A percentile compares a stretch with the other conserved stretches of the same genome.
Evolutionary conservation across 192 early-diverging fungal genomes (phyloP).

Genomic region (Podila epicladia): DNA sequence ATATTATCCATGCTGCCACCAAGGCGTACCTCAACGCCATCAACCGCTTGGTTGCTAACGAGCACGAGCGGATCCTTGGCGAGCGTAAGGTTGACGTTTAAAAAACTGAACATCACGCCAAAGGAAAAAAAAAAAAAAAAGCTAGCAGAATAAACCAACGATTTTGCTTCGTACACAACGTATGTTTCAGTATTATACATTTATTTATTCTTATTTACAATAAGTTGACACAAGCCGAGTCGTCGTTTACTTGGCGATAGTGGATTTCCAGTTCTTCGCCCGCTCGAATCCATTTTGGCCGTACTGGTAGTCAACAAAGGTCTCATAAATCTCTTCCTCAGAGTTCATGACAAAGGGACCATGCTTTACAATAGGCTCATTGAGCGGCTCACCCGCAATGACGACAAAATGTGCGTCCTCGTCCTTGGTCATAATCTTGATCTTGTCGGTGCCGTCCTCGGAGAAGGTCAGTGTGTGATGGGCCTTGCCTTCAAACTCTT

Average conservation of each 20-base stretch:
- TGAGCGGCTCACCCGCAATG: slow-evolving; percentile 58
- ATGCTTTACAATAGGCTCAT: slow-evolving; percentile 61
- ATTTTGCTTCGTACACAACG: no score
- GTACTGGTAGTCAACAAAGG: slow-evolving; percentile 65
- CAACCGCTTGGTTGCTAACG: slow-evolving; percentile 69
- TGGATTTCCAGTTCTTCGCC: slow-evolving; percentile 56
- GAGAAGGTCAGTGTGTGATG: slow-evolving; percentile 12
- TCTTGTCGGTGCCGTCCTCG: slow-evolving; percentile 20
- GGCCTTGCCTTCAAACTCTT: slow-evolving; percentile 14
- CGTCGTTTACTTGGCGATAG: slow-evolving; percentile 22
- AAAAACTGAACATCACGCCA: background rate
- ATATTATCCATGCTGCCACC: slow-evolving; percentile 88
- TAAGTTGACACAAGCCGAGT: background rate
- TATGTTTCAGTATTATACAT: no score
- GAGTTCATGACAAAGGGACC: slow-evolving; percentile 78
- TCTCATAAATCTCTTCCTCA: slow-evolving; percentile 59
- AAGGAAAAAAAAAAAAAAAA: no score
- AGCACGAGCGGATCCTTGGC: slow-evolving; percentile 36
- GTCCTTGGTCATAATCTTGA: slow-evolving; percentile 29
- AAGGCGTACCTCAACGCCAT: slow-evolving; percentile 91
- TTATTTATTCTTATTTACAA: no score
- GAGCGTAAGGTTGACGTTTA: slow-evolving; percentile 47
- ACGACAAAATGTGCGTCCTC: slow-evolving; percentile 25
- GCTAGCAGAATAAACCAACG: no score
- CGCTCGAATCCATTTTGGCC: slow-evolving; percentile 73